A percentile compares a stretch with the other conserved stretches of the same genome.
Conservation (phyloP, 1,139 yeast species). For the Debaryomyces nepalensis region DNA sequence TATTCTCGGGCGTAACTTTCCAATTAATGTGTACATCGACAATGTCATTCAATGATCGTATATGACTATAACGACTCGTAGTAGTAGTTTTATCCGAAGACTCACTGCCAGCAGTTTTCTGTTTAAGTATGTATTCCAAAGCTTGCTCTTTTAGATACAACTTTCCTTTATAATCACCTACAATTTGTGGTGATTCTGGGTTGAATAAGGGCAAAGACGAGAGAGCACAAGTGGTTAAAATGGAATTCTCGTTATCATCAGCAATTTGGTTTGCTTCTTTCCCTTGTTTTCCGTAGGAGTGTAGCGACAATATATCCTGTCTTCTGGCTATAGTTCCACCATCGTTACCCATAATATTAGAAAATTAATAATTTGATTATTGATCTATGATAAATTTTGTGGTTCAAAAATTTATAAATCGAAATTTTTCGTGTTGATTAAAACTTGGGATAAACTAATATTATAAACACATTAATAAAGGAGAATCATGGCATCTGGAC, state of each 20-base stretch:
- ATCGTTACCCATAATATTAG: slow-evolving; percentile 47
- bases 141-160: slow-evolving; percentile 73
- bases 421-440: slow-evolving; percentile 7
- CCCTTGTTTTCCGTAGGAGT: slow-evolving; percentile 17
- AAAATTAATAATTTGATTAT: neutral
- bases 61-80: slow-evolving; percentile 39
- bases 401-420: slow-evolving; percentile 3
- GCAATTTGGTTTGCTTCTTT: slow-evolving; percentile 33
- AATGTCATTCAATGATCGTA: slow-evolving; percentile 40
- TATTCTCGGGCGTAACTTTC: slow-evolving; percentile 26
- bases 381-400: neutral
- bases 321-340: slow-evolving; percentile 57
- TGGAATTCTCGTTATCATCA: slow-evolving; percentile 34
- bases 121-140: slow-evolving; percentile 57
- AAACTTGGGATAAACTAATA: too few relatives aligned
- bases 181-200: slow-evolving; percentile 45
- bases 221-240: slow-evolving; percentile 30
- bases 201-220: slow-evolving; percentile 33
- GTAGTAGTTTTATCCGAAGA: slow-evolving; percentile 26
- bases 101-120: slow-evolving; percentile 27
- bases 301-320: slow-evolving; percentile 43
- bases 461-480: neutral
- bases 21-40: slow-evolving; percentile 34
- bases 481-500: slow-evolving; percentile 19
- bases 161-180: slow-evolving; percentile 72